These are phyloP conservation scores for Nitzschia sp. DNA, from an alignment of 108 stramenopile genomes.

Conservation along the genomic window DNA sequence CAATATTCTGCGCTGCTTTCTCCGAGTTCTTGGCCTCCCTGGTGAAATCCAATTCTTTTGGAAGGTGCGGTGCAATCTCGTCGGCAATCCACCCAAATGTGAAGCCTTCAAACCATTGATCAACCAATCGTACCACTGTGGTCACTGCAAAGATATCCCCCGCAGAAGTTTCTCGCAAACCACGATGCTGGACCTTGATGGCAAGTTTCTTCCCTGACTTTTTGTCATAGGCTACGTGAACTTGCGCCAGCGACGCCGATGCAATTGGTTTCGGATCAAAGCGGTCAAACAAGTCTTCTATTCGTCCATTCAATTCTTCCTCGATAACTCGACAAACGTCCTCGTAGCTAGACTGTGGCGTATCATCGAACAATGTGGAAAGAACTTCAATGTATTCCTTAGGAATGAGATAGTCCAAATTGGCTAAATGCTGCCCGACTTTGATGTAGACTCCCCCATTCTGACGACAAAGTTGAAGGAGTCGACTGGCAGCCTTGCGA, in stretches of 20 bases:
- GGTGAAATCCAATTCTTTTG: slow-evolving; percentile 90
- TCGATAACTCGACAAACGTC: slow-evolving; percentile 62
- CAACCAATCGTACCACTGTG: slow-evolving; percentile 66
- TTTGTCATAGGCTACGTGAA: slow-evolving; percentile 76
- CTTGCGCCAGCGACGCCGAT: slow-evolving; percentile 93
- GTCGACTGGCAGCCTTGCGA: slow-evolving; percentile 59
- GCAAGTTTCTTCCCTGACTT: slow-evolving; percentile 75
- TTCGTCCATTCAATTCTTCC: slow-evolving; percentile 77
- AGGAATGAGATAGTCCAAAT: slow-evolving; percentile 91
- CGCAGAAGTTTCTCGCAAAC: slow-evolving; percentile 78
- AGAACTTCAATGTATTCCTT: slow-evolving; percentile 79
- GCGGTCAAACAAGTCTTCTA: slow-evolving; percentile 77
- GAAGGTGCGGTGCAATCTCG: slow-evolving; percentile 91
- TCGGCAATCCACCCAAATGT: slow-evolving; percentile 94
- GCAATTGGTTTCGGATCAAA: slow-evolving; percentile 89
- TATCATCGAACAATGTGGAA: slow-evolving; percentile 80
- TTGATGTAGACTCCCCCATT: slow-evolving; percentile 91
- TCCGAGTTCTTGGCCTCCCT: slow-evolving; percentile 86
- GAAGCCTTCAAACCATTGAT: slow-evolving; percentile 83
- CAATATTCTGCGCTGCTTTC: slow-evolving; percentile 53
- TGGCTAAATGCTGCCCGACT: slow-evolving; percentile 92
- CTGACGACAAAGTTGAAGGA: slow-evolving; percentile 76
- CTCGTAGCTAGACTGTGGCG: slow-evolving; percentile 53
- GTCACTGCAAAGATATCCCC: slow-evolving; percentile 88
- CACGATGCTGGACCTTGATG: slow-evolving; percentile 92